A percentile compares a stretch with the other conserved stretches of the same genome.
Conservation (phyloP, 202 grass and related monocot species). For the Hordeum pubiflorum region DNA sequence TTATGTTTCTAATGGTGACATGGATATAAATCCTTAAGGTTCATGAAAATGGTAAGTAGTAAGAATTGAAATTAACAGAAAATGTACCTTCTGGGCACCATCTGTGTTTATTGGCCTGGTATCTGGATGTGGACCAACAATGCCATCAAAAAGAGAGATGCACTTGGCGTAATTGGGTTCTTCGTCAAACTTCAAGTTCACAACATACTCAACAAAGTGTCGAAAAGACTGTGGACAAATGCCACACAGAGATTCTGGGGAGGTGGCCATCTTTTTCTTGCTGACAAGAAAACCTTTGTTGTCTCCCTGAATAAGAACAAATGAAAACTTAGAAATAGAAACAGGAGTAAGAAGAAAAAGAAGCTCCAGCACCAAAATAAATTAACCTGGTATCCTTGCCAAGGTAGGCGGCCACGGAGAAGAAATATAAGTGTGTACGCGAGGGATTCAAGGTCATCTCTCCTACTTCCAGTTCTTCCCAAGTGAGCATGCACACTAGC, state of each 20-base stretch:
- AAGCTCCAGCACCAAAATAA: constrained; percentile 19
- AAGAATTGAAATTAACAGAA: neutral
- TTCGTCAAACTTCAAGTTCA: constrained; percentile 93
- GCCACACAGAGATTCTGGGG: constrained; percentile 74
- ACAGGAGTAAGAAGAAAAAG: constrained; percentile 21
- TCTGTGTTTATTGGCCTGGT: constrained; percentile 86
- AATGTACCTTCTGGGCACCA: constrained; percentile 92
- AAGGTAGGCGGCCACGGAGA: constrained; percentile 84
- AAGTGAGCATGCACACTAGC: constrained; percentile 91
- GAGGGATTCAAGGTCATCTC: constrained; percentile 96
- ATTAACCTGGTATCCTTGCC: constrained; percentile 88
- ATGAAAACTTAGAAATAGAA: neutral
- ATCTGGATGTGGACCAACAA: constrained; percentile 90
- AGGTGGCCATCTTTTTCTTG: constrained; percentile 95
- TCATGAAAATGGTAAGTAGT: neutral
- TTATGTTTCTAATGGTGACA: neutral
- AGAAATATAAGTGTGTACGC: constrained; percentile 97
- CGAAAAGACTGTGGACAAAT: constrained; percentile 83
- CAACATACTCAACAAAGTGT: constrained; percentile 90
- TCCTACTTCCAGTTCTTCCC: constrained; percentile 89
- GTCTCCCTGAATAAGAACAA: constrained; percentile 58
- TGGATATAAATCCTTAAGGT: neutral
- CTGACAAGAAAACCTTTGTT: constrained; percentile 95
- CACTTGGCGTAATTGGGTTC: constrained; percentile 88
- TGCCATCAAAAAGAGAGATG: constrained; percentile 90